phyloP scores from a whole-genome alignment of 192 early-diverging fungal species.

The Umbelopsis sp. region DNA sequence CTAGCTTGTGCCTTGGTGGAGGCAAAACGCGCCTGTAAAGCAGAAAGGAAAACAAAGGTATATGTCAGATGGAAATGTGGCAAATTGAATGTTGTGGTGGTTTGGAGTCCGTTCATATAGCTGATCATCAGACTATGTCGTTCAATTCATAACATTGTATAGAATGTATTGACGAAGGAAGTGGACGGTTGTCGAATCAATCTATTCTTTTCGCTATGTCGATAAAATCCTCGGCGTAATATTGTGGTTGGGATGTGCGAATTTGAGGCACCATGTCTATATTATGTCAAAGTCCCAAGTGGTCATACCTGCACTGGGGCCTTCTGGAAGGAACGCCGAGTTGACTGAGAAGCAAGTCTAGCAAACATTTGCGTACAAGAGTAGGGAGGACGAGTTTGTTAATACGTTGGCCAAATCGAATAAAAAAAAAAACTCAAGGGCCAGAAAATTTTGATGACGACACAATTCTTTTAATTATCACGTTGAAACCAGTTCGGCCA shows the following conservation, averaged over 20 bases:
- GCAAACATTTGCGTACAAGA: slow-evolving; percentile 41
- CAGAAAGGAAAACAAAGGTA: background rate
- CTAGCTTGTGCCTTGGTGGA: slow-evolving; percentile 37
- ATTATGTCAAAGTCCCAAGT: no score
- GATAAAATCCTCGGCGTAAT: no score
- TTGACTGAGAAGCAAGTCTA: slow-evolving; percentile 37
- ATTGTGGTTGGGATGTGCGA: no score
- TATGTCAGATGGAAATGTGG: background rate
- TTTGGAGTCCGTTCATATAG: no score
- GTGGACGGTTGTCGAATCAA: no score
- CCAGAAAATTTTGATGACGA: slow-evolving; percentile 14
- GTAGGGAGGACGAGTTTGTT: slow-evolving; percentile 18
- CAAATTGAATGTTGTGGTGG: background rate
- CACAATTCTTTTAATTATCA: background rate
- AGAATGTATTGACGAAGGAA: no score
- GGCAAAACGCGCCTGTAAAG: slow-evolving; percentile 38
- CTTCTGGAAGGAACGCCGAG: slow-evolving; percentile 30
- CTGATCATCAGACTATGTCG: background rate
- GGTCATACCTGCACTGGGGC: slow-evolving; percentile 12
- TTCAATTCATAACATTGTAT: background rate
- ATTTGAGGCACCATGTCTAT: no score
- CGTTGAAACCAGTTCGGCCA: background rate
- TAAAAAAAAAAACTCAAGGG: slow-evolving; percentile 19
- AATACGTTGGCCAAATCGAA: background rate
- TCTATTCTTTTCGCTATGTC: no score